phyloP scores from a whole-genome alignment of 1,284 basidiomycete species.

The Boletus semigastroideus region DNA sequence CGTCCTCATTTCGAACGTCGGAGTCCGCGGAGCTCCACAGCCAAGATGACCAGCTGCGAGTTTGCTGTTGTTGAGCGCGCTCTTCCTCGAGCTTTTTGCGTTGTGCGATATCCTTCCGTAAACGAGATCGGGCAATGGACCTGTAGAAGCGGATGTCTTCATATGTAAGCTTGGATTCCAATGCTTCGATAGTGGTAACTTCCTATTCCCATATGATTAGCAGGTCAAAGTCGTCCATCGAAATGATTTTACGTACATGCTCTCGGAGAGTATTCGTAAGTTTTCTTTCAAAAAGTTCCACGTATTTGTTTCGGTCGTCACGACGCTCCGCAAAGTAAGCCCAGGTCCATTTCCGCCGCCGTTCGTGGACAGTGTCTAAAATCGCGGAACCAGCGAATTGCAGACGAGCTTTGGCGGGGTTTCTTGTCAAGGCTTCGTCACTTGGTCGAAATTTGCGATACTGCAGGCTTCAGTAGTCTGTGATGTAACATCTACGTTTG shows the following conservation, averaged over 20 bases:
- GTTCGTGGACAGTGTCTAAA: conserved; percentile 83
- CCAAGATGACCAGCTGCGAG: conserved; percentile 80
- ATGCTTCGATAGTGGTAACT: conserved; percentile 52
- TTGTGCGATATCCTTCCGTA: conserved; percentile 82
- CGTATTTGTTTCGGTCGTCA: conserved; percentile 83
- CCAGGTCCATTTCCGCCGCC: conserved; percentile 90
- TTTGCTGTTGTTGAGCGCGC: conserved; percentile 50
- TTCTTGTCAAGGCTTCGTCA: conserved; percentile 60
- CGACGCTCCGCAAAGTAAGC: conserved; percentile 86
- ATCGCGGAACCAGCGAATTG: conserved; percentile 86
- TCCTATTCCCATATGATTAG: conserved; percentile 49
- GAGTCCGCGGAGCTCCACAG: conserved; percentile 71
- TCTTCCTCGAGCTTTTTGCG: conserved; percentile 72
- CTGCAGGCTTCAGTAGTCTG: conserved; percentile 38
- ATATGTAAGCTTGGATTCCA: conserved; percentile 88
- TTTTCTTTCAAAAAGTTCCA: conserved; percentile 86
- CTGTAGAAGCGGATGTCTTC: conserved; percentile 98
- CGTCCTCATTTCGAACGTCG: conserved; percentile 43
- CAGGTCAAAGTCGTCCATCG: conserved; percentile 2
- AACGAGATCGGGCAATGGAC: conserved; percentile 88
- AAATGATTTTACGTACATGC: conserved; percentile 33
- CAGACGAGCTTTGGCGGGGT: conserved; percentile 73
- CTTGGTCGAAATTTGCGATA: conserved; percentile 81
- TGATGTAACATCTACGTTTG: not conserved
- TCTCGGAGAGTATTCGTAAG: conserved; percentile 54